These are phyloP conservation scores for Kalmusia sp. DNA, from an alignment of 2,329 filamentous ascomycete genomes.

Conservation along the genomic window DNA sequence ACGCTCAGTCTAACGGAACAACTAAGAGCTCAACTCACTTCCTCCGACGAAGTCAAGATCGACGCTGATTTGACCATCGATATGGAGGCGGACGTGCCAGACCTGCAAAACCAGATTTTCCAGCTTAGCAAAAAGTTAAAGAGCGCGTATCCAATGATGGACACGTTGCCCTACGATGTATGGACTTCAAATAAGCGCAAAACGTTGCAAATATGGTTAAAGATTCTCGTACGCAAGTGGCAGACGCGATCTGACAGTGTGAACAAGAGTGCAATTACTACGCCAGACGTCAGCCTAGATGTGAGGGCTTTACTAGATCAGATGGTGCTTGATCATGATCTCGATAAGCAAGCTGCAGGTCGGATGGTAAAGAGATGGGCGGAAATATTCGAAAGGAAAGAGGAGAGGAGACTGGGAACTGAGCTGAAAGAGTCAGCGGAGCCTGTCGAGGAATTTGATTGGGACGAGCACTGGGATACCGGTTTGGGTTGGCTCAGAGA, in stretches of 20 bases:
- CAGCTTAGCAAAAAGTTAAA: constrained; percentile 27
- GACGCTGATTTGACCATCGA: constrained; percentile 27
- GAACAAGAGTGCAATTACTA: not conserved
- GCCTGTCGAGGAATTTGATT: constrained; percentile 20
- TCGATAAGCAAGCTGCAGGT: constrained; percentile 28
- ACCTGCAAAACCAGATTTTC: constrained; percentile 30
- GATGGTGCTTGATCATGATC: constrained; percentile 31
- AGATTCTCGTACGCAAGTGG: constrained; percentile 32
- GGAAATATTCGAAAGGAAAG: constrained; percentile 19
- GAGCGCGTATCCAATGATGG: constrained; percentile 31
- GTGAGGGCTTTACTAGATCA: constrained; percentile 28
- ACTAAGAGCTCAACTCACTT: constrained; percentile 19
- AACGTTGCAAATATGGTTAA: constrained; percentile 36
- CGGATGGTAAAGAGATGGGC: constrained; percentile 34
- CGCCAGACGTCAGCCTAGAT: constrained; percentile 13
- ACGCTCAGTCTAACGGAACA: constrained; percentile 9
- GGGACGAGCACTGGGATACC: constrained; percentile 27
- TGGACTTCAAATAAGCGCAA: constrained; percentile 27
- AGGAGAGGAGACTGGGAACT: not conserved
- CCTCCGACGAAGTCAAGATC: constrained; percentile 18
- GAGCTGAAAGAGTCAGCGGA: not conserved
- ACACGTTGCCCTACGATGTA: constrained; percentile 32
- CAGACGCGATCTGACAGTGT: constrained; percentile 25
- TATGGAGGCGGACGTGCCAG: constrained; percentile 16
- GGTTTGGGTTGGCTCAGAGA: constrained; percentile 25